Base-by-base conservation (phyloP, 2,329 filamentous ascomycete species). In the Scedosporium dehoogii region DNA sequence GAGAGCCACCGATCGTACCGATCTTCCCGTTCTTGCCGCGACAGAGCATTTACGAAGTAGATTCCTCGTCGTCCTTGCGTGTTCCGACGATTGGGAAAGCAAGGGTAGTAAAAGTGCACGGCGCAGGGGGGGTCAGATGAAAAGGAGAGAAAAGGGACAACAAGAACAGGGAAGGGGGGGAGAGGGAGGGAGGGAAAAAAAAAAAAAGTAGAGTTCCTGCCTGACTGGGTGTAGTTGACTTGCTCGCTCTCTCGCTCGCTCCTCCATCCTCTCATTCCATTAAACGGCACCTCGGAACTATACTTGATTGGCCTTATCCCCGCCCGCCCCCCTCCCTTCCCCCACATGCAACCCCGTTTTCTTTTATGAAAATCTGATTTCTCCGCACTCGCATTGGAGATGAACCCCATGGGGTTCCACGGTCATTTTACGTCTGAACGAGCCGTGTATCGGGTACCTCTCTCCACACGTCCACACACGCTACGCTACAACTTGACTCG, bases 371-470 rank as follows among this genome's bases (percentile, higher is more conserved):
- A 38, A 16, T 27, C 23, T 60, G 44, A 51, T 27, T 51, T 60
- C 44, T 60, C 58, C 44, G 42, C 58, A 18, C 42, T 16, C 27
- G 27, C 27, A 60, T 60, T 60, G 58, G 58, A 60, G 58, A 60
- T 60, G 58, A 60, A 60, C 58, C 58, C 58, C 58, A 60, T 60
- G 58, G 58, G 58, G 58, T 21, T 48, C 23, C 58, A 12, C 42
- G 42, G 42, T 21, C 48, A 16, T 18, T 53, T 53, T 53, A 16
- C 21, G 48, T n/a, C 48, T 23, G n/a, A 23, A 16, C 9, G 16
- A 10, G 21, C 48, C 48, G 18, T 18, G 48, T 23, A 53, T 18
- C 48, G 48, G 48, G 18, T 53, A 53, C 48, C 48, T 53, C 48
- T 53, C 48, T 23, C 48, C 48, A 53, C 48, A 53, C 16, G 23